Evolutionary conservation across 2,329 filamentous ascomycete species (phyloP).

Genomic region (Amauroascus niger): DNA sequence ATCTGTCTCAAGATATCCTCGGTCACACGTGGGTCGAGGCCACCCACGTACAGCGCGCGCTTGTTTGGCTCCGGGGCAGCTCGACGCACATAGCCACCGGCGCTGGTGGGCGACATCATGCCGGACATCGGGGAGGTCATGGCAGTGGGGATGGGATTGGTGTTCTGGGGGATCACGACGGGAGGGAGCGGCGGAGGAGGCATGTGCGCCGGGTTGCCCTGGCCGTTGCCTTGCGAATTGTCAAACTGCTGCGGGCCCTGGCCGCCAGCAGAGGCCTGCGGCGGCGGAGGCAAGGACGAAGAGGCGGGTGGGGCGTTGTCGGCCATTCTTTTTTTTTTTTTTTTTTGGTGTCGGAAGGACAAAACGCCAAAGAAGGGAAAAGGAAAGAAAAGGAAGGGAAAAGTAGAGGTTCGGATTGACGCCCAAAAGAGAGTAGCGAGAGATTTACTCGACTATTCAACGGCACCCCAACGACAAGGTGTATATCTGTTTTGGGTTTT

Average conservation of each 20-base stretch:
- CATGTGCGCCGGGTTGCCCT: slow-evolving; percentile 66
- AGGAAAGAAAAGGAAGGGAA: slow-evolving; percentile 19
- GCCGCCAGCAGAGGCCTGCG: slow-evolving; percentile 54
- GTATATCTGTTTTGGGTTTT: background rate
- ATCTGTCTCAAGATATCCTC: slow-evolving; percentile 96
- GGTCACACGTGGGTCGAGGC: slow-evolving; percentile 86
- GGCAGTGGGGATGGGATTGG: slow-evolving; percentile 84
- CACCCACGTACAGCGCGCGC: slow-evolving; percentile 89
- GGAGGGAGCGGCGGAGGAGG: slow-evolving; percentile 78
- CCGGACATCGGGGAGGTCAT: slow-evolving; percentile 79
- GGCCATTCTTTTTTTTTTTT: no score
- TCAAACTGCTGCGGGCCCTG: slow-evolving; percentile 61
- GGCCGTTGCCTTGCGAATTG: slow-evolving; percentile 58
- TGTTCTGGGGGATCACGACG: slow-evolving; percentile 86
- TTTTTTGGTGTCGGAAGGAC: slow-evolving; percentile 29
- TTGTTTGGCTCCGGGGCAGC: slow-evolving; percentile 97
- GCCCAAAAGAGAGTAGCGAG: slow-evolving; percentile 2
- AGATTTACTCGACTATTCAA: slow-evolving; percentile 10
- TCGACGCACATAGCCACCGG: slow-evolving; percentile 71
- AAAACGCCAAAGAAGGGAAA: slow-evolving; percentile 19
- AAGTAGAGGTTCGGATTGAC: no score
- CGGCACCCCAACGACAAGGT: slow-evolving; percentile 16
- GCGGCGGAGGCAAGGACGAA: slow-evolving; percentile 59
- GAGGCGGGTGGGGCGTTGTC: slow-evolving; percentile 58
- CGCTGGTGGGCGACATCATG: slow-evolving; percentile 77